Percentiles rank a stretch among this genome's conserved stretches.
These are phyloP conservation scores for Talaromyces sp. DNA, from an alignment of 2,329 filamentous ascomycete species.

Conservation along the genomic window DNA sequence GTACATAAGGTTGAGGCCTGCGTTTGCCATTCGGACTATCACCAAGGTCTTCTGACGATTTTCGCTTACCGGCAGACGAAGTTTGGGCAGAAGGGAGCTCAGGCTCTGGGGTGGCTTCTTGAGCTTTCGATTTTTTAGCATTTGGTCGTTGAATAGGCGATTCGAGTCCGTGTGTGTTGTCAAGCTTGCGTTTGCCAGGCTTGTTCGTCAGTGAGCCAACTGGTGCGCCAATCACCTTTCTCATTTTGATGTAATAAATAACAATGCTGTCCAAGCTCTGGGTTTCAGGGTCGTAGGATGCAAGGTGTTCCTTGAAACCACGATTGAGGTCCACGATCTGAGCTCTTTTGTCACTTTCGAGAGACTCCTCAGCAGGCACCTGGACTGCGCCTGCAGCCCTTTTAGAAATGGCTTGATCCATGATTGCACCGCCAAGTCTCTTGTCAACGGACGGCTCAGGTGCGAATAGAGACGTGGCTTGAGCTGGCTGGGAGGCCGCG, in stretches of 20 bases:
- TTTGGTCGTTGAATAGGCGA: conserved; percentile 2
- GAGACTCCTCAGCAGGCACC: neutral
- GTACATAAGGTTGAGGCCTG: conserved; percentile 2
- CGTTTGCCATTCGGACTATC: conserved; percentile 23
- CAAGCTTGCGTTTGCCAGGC: conserved; percentile 23
- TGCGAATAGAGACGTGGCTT: neutral
- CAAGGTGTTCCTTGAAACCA: conserved; percentile 33
- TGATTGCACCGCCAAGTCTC: conserved; percentile 5
- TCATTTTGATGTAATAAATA: conserved; percentile 37
- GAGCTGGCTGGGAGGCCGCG: neutral
- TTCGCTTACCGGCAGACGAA: conserved; percentile 21
- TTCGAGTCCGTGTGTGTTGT: conserved; percentile 10
- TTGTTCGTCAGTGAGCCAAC: conserved; percentile 23
- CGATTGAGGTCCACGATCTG: conserved; percentile 30
- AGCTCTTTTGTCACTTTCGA: conserved; percentile 3
- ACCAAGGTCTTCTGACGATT: conserved; percentile 22
- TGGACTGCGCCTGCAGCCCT: neutral
- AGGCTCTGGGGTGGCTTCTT: conserved; percentile 6
- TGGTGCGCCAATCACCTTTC: conserved; percentile 36
- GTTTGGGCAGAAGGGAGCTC: conserved; percentile 14
- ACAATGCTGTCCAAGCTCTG: conserved; percentile 37
- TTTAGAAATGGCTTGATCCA: conserved; percentile 5
- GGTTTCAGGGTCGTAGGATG: conserved; percentile 29
- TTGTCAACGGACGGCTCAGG: neutral
- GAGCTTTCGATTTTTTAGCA: conserved; percentile 23